These are phyloP conservation scores for Chalciporus pseudorubinellus DNA, from an alignment of 768 basidiomycete genomes.

Conservation along the genomic window DNA sequence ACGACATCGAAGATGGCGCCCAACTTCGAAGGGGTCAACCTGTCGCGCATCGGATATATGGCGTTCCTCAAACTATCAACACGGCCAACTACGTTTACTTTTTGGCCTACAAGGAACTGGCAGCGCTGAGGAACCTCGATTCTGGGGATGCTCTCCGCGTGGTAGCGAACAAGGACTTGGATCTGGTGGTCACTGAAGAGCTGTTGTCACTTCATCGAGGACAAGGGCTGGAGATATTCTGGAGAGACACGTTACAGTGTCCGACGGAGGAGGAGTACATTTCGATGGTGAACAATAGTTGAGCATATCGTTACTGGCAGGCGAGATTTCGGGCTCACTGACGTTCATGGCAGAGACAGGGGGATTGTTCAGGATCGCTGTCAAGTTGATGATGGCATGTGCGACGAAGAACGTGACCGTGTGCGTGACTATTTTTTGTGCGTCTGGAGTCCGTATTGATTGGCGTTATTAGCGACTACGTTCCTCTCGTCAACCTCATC, in stretches of 20 bases:
- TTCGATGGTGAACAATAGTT: conserved; percentile 95
- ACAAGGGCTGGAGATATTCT: conserved; percentile 91
- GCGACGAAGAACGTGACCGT: conserved; percentile 57
- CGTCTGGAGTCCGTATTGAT: neutral
- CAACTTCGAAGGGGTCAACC: conserved; percentile 84
- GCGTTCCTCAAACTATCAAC: conserved; percentile 95
- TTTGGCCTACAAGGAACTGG: conserved; percentile 82
- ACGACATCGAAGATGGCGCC: conserved; percentile 92
- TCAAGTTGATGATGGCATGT: conserved; percentile 97
- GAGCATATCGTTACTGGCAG: conserved; percentile 42
- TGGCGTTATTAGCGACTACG: conserved; percentile 62
- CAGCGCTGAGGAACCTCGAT: conserved; percentile 14
- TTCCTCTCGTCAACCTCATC: conserved; percentile 90
- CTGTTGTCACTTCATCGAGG: conserved; percentile 88
- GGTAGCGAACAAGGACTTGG: conserved; percentile 78
- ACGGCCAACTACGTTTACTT: conserved; percentile 97
- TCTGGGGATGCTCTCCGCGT: conserved; percentile 3
- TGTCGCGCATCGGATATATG: conserved; percentile 93
- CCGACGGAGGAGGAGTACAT: conserved; percentile 96
- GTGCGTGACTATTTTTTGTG: conserved; percentile 37
- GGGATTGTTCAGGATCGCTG: conserved; percentile 84
- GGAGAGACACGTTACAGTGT: conserved; percentile 88
- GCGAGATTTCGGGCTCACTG: conserved; percentile 45
- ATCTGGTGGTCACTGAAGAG: conserved; percentile 45
- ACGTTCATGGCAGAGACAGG: conserved; percentile 71